Evolutionary conservation across 2,329 filamentous ascomycete genomes (phyloP).

Genomic region (Neopestalotiopsis rosae): DNA sequence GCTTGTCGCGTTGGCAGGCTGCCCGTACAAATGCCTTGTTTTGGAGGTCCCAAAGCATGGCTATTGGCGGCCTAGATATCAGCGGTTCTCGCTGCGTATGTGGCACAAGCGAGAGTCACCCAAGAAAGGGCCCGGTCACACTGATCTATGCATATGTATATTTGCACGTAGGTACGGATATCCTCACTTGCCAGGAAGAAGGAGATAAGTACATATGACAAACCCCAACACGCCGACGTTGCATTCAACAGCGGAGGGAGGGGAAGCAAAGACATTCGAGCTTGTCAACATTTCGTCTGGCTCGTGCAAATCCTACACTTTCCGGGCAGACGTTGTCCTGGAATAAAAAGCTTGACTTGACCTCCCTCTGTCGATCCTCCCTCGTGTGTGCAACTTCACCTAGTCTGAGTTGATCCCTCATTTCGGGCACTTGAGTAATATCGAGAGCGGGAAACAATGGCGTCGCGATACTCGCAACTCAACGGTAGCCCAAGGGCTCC

Average conservation of each 20-base stretch:
- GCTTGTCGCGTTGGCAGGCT: background rate
- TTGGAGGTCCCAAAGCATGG: background rate
- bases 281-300: background rate
- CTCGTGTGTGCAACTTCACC: background rate
- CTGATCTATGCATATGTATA: conserved; percentile 1
- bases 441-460: conserved; percentile 11
- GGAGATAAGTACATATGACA: background rate
- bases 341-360: conserved; percentile 14
- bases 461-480: conserved; percentile 19
- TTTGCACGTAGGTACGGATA: conserved; percentile 17
- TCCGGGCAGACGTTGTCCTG: background rate
- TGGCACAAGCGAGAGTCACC: conserved; percentile 7
- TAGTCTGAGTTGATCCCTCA: background rate
- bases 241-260: conserved; percentile 22
- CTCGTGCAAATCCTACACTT: conserved; percentile 10
- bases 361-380: background rate
- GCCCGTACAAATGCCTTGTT: background rate
- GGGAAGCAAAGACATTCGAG: conserved; percentile 11
- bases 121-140: background rate
- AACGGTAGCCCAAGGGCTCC: conserved; percentile 24
- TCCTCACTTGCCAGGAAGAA: background rate
- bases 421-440: background rate
- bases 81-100: background rate
- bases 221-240: conserved; percentile 24
- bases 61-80: background rate